Base-by-base conservation (phyloP, 495 filamentous ascomycete species). In the Aspergillus wentii region DNA sequence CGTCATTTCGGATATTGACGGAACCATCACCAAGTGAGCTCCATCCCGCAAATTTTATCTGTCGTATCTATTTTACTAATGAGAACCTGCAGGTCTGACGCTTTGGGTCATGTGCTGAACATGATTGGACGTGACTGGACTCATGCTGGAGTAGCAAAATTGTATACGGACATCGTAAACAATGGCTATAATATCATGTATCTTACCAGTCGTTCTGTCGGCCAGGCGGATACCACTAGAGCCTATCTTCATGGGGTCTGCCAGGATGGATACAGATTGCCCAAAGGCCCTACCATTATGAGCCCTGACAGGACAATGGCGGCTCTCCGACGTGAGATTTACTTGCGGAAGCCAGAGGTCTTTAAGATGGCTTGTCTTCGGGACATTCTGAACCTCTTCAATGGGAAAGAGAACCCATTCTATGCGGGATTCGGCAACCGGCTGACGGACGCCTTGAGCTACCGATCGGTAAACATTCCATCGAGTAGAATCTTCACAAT, bases 151-250 rank as follows among this genome's bases (percentile, higher is more conserved):
- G 92, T 99, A 15, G 94, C 92, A 17, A 99, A 97, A 64, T 70
- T 99, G 9, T 99, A 96, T 61, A 88, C 82, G 11, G 92, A 99
- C 43, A 99, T 99, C 42, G 85, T 81, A 6, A 82, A 83, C 43
- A 99, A 99, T 54, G 92, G 92, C 3, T 99, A 99, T 68, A 94
- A 99, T 57, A 88, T 99, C 49, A 85, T 99, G 73, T 99, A 99
- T 53, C 76, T 99, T 23, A 99, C 94, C 0, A 92, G 85, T 63
- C 82, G 92, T 29, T 88, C 86, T 6, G 89, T 96, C 31, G 92
- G 92, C 0, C 91, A 94, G 59, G 83, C 92, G 17, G 92, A 99
- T 59, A 88, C 75, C 0, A 99, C 92, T 6, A 69, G 94, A 38
- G 79, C 85, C 2, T 99, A 99, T 62, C 72, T 99, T 1, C 82